Evolutionary conservation across 129 eudicot genomes (phyloP), one percentile per base, ranked within the genome.

Genomic region (Logfia minima): DNA sequence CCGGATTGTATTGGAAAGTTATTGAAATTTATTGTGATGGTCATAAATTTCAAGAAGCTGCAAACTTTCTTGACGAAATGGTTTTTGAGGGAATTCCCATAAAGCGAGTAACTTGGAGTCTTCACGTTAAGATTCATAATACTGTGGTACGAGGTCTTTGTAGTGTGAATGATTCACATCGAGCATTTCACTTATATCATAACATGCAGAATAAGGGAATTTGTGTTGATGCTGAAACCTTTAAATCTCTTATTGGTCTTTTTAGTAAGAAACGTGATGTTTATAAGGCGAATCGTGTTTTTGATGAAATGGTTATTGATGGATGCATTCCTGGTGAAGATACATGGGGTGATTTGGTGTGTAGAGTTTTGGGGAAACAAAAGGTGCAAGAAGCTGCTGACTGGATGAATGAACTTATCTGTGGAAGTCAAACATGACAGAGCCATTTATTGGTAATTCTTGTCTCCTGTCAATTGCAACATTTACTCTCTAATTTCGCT

Each of bases 41-140:
- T 58, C 21, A 41, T 7, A 91, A 81, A 76, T 91, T 83, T 67
- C 88, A 82, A 17, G 90, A 89, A 84, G 97, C 97, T 35, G 96
- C 48, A 39, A 32, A 95, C 74, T 89, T 86, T 78, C 96, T 95
- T 61, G 99, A 95, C 52, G 96, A 90, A 75, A 90, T 92, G 98
- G 81, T 86, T 43, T 89, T 90, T 72, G 86, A 75, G 4, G 89
- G 96, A 17, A 77, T 90, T 69, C 75, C 89, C 14, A 90, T 92
- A 11, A 90, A 84, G 72, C 66, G 93, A n/a, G 62, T 92, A 48
- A 92, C 98, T 32, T 90, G 98, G 93, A 76, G 87, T 58, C 83
- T 85, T 75, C 96, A 88, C 78, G 86, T 92, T 58, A 88, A 76
- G 75, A 78, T 82, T 41, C 86, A 92, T 74, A 92, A 90, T 76